Base-by-base conservation (phyloP, 148 eudicot genomes). In the Chenopodium album region DNA sequence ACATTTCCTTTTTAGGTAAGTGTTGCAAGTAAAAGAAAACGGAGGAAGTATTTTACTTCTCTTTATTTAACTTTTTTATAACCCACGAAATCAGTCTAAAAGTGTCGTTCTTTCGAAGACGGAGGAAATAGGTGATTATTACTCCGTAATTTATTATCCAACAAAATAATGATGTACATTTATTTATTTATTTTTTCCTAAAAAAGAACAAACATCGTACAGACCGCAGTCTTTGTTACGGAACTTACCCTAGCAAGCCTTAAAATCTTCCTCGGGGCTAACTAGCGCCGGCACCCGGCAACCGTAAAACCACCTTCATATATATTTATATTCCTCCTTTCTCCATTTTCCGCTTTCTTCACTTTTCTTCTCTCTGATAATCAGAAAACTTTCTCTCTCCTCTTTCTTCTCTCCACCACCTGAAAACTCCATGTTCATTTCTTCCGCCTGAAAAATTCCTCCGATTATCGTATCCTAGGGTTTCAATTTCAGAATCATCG, bases 221-320 rank as follows among this genome's bases (percentile, higher is more conserved):
- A 50, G 54, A 50, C 54, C 54, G 46, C 7, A 71, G 22, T 44
- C 56, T 14, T 10, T 52, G 4, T 56, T 13, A 56, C 60, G 16
- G 60, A 3, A 4, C 56, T 59, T 73, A 47, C 56, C 76, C 59
- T 73, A 73, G 59, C 22, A 34, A 34, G 12, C 4, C 60, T 31
- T 19, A 4, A 72, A 54, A 44, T 56, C 76, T 48, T 16, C 60
- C 32, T 73, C 60, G 59, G 32, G 32, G 62, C 7, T 29, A 23
- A 73, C 60, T 34, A 37, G 75, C 82, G 73, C 83, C 83, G 83
- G 83, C 75, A 65, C 66, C 67, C 83, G 79, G 83, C 74, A 75
- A 81, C 62, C 62, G 62, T 56, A 5, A 56, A 56, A 13, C 62
- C 62, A 56, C 62, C 7, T 12, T 4, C 62, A 16, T 17, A 17